Conservation (phyloP, 345 rosid genomes). For the Laguncularia racemosa region DNA sequence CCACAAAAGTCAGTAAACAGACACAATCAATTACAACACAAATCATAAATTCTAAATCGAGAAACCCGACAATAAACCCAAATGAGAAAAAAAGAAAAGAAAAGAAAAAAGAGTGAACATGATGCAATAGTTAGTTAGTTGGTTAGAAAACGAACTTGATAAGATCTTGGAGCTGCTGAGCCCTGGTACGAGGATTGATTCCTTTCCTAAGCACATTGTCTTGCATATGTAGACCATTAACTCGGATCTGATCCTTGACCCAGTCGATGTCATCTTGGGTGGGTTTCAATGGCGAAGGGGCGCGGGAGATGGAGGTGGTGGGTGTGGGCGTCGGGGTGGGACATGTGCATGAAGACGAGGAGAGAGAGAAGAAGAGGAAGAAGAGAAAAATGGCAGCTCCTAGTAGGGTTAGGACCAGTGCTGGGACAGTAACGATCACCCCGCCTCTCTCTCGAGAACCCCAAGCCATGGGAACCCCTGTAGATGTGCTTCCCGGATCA, state of each 20-base stretch:
- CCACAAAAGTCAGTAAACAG: too few species aligned
- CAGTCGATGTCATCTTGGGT: slow-evolving; percentile 65
- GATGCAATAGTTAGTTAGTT: neutral
- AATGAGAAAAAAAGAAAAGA: too few species aligned
- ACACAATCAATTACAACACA: neutral
- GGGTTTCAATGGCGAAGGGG: slow-evolving; percentile 24
- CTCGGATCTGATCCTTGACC: slow-evolving; percentile 78
- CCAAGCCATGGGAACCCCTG: too few species aligned
- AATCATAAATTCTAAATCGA: neutral
- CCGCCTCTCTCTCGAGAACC: slow-evolving; percentile 31
- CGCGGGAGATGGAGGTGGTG: slow-evolving; percentile 6
- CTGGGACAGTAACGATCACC: slow-evolving; percentile 52
- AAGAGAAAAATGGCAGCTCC: slow-evolving; percentile 53
- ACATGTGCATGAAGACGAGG: slow-evolving; percentile 54
- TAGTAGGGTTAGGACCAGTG: slow-evolving; percentile 54
- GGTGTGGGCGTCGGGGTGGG: slow-evolving; percentile 13
- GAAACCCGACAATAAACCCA: too few species aligned
- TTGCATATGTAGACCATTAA: slow-evolving; percentile 86
- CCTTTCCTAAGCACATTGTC: slow-evolving; percentile 89
- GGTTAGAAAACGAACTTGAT: slow-evolving; percentile 35
- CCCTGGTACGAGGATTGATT: slow-evolving; percentile 91
- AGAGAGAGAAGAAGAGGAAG: slow-evolving; percentile 71
- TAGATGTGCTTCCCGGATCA: too few species aligned
- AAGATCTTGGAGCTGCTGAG: slow-evolving; percentile 86
- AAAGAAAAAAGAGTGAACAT: neutral